These are phyloP conservation scores for Narthecium ossifragum DNA, from an alignment of 106 monocot species.

Conservation along the genomic window DNA sequence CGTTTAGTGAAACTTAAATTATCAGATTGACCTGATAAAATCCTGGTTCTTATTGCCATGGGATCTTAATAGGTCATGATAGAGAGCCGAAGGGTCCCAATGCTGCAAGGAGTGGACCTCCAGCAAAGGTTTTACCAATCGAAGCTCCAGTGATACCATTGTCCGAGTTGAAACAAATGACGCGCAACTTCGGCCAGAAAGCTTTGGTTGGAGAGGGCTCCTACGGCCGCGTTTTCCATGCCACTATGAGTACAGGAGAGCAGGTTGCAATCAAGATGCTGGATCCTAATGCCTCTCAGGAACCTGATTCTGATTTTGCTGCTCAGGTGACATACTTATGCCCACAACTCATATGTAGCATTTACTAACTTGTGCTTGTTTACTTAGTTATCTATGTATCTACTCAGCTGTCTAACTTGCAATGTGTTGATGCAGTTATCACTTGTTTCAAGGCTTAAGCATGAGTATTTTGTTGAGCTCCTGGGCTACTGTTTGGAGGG, in stretches of 20 bases:
- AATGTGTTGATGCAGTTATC: conserved; percentile 51
- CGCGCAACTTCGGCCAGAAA: conserved; percentile 56
- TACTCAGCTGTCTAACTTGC: too few relatives aligned
- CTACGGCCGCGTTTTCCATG: conserved; percentile 67
- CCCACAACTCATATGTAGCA: neutral
- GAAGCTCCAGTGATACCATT: conserved; percentile 60
- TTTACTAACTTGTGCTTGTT: neutral
- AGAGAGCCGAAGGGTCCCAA: conserved; percentile 43
- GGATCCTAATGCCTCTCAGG: conserved; percentile 52
- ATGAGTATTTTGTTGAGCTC: conserved; percentile 65
- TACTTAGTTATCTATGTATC: neutral
- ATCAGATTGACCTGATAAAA: too few relatives aligned
- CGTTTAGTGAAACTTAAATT: neutral
- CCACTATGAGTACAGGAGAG: conserved; percentile 44
- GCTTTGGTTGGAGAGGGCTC: conserved; percentile 86
- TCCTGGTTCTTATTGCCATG: too few relatives aligned
- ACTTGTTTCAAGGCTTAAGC: conserved; percentile 65
- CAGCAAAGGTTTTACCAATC: conserved; percentile 61
- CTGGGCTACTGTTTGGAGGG: conserved; percentile 82
- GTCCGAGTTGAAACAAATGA: conserved; percentile 57
- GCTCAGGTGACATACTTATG: conserved; percentile 66
- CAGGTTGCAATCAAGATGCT: conserved; percentile 71
- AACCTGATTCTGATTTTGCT: conserved; percentile 68
- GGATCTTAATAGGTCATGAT: conserved; percentile 55
- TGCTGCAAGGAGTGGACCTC: conserved; percentile 24